Base-by-base conservation (phyloP, 106 monocot genomes). In the Dendrobium chrysotoxum region DNA sequence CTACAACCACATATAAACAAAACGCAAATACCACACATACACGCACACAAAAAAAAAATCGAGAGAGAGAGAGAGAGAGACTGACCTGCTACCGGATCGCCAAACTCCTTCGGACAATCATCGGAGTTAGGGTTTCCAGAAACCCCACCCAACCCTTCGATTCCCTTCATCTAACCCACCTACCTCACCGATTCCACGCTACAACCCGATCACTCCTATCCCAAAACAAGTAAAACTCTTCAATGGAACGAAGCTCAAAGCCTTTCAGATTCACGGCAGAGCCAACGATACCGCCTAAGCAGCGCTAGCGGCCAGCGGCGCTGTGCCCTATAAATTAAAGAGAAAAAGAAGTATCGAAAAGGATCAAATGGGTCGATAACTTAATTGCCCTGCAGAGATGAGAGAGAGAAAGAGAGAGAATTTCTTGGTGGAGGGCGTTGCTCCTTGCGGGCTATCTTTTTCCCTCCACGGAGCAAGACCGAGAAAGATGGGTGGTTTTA, bases 91-190 rank as follows among this genome's bases (percentile, higher is more conserved):
- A 25, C 40, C 10, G 20, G 40, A 40, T 21, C 40, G 61, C 79
- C 66, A 66, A 65, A 40, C 64, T 66, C 64, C 44, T 79, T 79
- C 25, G 30, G 16, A 40, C 58, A 31, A 25, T 15, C 66, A 31
- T 40, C 42, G 64, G 66, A 26, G 53, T 9, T 79, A 79, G 79
- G 79, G 79, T 65, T 79, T 42, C 64, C 79, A 2, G 66, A 79
- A 42, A 31, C 26, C 39, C 79, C 66, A 23, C 79, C 66, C 38
- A 64, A 42, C 25, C 25, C 57, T 31, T 79, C 79, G 40, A 67
- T 39, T 79, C 66, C 44, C 64, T 42, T 41, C 79, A 79, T 79
- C 79, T 35, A 40, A 65, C 39, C 23, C 40, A 5, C 39, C 66
- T 40, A 44, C 41, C 55, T 25, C 57, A 6, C 28, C 55, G 4